A percentile compares a stretch with the other conserved stretches of the same genome.
Evolutionary conservation across 257 asterid genomes (phyloP).

Genomic region (Ophiorrhiza pumila): DNA sequence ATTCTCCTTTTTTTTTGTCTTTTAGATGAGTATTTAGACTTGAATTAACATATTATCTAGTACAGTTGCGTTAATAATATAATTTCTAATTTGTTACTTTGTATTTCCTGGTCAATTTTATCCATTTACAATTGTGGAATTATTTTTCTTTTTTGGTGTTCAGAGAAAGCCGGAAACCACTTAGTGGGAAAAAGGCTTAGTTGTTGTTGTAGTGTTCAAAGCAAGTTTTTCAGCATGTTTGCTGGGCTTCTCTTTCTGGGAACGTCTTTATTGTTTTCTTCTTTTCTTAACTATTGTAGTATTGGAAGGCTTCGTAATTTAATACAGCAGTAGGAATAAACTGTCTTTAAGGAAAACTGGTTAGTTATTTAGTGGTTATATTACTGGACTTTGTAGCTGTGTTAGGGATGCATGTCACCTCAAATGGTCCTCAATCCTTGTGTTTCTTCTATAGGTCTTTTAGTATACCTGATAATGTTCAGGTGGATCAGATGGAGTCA

Average conservation of each 20-base stretch:
- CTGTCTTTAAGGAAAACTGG: not conserved
- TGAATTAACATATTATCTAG: not conserved
- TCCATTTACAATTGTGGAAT: not conserved
- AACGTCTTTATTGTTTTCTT: not conserved
- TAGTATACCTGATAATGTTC: not conserved
- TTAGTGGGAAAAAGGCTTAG: no score
- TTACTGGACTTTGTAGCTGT: no score
- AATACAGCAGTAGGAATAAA: not conserved
- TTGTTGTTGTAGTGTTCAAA: no score
- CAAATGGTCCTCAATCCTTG: no score
- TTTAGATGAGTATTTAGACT: not conserved
- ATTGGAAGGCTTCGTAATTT: no score
- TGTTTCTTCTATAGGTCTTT: no score
- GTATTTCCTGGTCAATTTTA: not conserved
- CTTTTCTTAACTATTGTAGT: no score
- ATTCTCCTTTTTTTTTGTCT: not conserved
- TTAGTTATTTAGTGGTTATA: no score
- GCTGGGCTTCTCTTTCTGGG: not conserved
- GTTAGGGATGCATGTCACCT: no score
- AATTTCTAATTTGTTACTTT: not conserved
- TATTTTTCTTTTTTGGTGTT: no score
- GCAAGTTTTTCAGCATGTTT: not conserved
- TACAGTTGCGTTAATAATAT: not conserved
- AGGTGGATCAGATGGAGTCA: not conserved
- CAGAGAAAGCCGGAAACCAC: no score